Base-by-base conservation (phyloP, 2,329 filamentous ascomycete genomes). In the Cadophora sp. region DNA sequence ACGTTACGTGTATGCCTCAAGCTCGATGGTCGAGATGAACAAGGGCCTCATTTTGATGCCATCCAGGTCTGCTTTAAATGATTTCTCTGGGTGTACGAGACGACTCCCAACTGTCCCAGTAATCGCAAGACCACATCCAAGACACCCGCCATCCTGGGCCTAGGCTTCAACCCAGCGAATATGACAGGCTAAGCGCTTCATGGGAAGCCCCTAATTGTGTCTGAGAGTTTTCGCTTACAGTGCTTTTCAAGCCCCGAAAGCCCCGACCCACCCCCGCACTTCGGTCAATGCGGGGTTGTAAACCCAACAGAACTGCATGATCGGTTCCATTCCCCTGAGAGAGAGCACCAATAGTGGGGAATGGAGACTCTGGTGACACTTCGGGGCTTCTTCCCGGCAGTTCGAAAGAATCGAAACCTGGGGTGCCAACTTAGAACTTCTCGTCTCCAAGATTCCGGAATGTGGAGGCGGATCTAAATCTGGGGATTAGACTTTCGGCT, bases 21-120 rank as follows among this genome's bases (percentile, higher is more conserved):
- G 51, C 51, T 34, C 51, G 51, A 55, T 34, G 27, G 26, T 34
- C 51, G 51, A 55, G 51, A 55, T 31, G 51, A 53, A 24, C 7
- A 31, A 34, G 31, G 26, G 8, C 16, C 16, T 34, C 27, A 14
- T 55, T 55, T 19, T 34, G 51, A 55, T 55, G 51, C 51, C 51
- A 55, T 31, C 51, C 27, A 31, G 27, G 24, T 55, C 19, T 34
- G 51, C 51, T 31, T 55, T 55, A 55, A 55, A 29, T 53, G 51
- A 5, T 31, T 31, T 31, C 4, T n/a, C 27, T n/a, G 4, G 27
- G 37, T 9, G 37, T 40, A 9, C 37, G 14, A 40, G 51, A 31
- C 24, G 16, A n/a, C 16, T n/a, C 6, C 19, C 51, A 55, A 55
- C 3, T n/a, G 27, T 34, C 27, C 27, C 24, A 55, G 51, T 34